Percentiles rank a stretch among this genome's conserved stretches.
phyloP scores from a whole-genome alignment of 139 green algal species.

The Tetraselmis chui region DNA sequence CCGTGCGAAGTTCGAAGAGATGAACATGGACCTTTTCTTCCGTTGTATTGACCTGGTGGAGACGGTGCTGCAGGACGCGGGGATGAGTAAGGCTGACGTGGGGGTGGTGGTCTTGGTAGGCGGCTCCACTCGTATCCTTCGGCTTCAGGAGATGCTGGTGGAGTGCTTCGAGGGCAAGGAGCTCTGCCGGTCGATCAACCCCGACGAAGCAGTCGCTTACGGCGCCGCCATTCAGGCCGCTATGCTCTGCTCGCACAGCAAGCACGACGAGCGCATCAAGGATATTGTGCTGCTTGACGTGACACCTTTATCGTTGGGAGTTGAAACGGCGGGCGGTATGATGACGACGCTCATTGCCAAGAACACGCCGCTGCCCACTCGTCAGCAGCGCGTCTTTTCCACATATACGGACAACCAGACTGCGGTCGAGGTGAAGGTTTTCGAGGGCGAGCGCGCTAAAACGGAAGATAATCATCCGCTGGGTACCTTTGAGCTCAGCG shows the following conservation, averaged over 20 bases:
- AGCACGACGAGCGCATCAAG: conserved; percentile 38
- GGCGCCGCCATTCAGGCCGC: conserved; percentile 54
- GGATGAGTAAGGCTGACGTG: background rate
- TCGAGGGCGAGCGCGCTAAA: conserved; percentile 58
- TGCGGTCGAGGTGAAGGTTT: conserved; percentile 53
- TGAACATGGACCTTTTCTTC: conserved; percentile 14
- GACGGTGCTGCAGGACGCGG: conserved; percentile 1
- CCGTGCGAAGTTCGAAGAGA: conserved; percentile 9
- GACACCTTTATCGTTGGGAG: conserved; percentile 51
- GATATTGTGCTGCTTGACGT: conserved; percentile 57
- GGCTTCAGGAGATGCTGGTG: conserved; percentile 11
- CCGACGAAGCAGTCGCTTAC: conserved; percentile 53
- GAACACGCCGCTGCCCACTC: conserved; percentile 56
- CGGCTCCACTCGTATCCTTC: conserved; percentile 17
- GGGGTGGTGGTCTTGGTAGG: conserved; percentile 15
- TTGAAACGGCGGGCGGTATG: conserved; percentile 57
- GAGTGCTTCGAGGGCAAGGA: conserved; percentile 9
- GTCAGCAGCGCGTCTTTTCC: conserved; percentile 40
- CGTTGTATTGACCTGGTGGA: conserved; percentile 9
- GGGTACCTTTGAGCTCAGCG: conserved; percentile 19
- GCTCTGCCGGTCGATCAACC: conserved; percentile 34
- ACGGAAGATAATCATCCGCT: conserved; percentile 58
- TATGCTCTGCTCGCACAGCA: conserved; percentile 24
- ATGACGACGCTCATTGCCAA: conserved; percentile 52
- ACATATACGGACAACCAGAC: conserved; percentile 41